Conservation (phyloP, 2,329 filamentous ascomycete genomes). For the Arthrobotrys entomopaga region DNA sequence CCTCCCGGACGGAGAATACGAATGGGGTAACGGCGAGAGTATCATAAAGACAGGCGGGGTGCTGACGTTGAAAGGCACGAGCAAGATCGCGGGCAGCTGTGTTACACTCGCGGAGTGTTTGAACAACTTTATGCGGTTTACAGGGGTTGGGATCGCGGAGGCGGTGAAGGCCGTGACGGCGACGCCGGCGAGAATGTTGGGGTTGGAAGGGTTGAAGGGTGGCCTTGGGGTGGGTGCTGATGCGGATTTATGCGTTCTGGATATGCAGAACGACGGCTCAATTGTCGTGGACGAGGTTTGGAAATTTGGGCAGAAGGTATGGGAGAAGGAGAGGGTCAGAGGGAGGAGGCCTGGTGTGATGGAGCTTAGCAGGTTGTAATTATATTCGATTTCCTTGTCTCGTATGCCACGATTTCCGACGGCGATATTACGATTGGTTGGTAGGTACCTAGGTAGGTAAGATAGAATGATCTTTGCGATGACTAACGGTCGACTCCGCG, state of each 20-base stretch:
- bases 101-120: constrained; percentile 81
- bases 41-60: constrained; percentile 77
- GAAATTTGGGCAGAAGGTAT: constrained; percentile 51
- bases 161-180: constrained; percentile 78
- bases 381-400: too few relatives aligned
- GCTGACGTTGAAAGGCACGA: constrained; percentile 79
- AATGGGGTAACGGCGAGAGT: constrained; percentile 79
- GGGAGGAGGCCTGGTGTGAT: constrained; percentile 26
- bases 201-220: constrained; percentile 74
- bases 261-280: constrained; percentile 32
- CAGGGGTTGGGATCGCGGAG: constrained; percentile 73
- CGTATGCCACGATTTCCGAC: too few relatives aligned
- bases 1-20: constrained; percentile 82
- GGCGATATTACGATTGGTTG: background rate
- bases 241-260: constrained; percentile 47
- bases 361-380: constrained; percentile 41
- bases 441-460: background rate
- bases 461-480: too few relatives aligned
- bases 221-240: constrained; percentile 40
- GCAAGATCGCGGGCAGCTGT: constrained; percentile 80
- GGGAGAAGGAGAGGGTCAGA: constrained; percentile 23
- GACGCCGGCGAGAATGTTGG: constrained; percentile 81
- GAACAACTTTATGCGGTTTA: constrained; percentile 82
- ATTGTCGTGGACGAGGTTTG: constrained; percentile 49
- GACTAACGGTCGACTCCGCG: too few relatives aligned